phyloP scores from a whole-genome alignment of 1,139 yeast genomes.

The Kodamaea anthophila region DNA sequence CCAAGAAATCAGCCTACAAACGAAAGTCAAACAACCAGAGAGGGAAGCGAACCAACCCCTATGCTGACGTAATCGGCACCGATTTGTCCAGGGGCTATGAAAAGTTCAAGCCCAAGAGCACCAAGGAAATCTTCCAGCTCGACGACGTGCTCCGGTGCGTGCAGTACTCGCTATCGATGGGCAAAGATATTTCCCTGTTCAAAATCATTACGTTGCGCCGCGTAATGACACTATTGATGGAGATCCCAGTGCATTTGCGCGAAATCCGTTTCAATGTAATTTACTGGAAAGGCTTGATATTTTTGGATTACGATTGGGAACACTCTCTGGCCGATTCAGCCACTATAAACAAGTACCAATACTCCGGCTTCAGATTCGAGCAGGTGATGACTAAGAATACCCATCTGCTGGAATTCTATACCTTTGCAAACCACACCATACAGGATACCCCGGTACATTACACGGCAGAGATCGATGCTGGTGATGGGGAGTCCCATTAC shows the following conservation, averaged over 20 bases:
- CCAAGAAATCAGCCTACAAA: slow-evolving; percentile 7
- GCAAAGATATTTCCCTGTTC: no score
- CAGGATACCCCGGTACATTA: slow-evolving; percentile 12
- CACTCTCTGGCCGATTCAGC: slow-evolving; percentile 4
- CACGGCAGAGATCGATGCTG: slow-evolving; percentile 23
- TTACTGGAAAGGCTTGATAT: slow-evolving; percentile 16
- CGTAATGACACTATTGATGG: slow-evolving; percentile 16
- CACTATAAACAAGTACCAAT: slow-evolving; percentile 11
- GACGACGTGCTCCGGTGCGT: slow-evolving; percentile 15
- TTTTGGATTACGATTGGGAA: slow-evolving; percentile 19
- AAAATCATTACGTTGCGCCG: slow-evolving; percentile 18
- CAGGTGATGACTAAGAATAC: slow-evolving; percentile 13
- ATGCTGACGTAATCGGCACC: slow-evolving; percentile 15
- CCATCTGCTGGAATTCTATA: slow-evolving; percentile 11
- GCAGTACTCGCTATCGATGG: slow-evolving; percentile 9
- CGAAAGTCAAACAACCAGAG: slow-evolving; percentile 8
- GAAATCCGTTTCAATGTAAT: slow-evolving; percentile 15
- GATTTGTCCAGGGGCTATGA: slow-evolving; percentile 16
- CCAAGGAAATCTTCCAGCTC: slow-evolving; percentile 14
- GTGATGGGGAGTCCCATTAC: slow-evolving; percentile 10
- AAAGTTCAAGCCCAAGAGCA: slow-evolving; percentile 10
- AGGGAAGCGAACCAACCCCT: slow-evolving; percentile 4
- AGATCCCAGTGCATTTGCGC: slow-evolving; percentile 15
- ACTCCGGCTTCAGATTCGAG: slow-evolving; percentile 21
- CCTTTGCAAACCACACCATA: slow-evolving; percentile 13